Percentiles rank a stretch among this genome's conserved stretches.
Conservation (phyloP, 345 rosid species). For the Fremontodendron californicum region DNA sequence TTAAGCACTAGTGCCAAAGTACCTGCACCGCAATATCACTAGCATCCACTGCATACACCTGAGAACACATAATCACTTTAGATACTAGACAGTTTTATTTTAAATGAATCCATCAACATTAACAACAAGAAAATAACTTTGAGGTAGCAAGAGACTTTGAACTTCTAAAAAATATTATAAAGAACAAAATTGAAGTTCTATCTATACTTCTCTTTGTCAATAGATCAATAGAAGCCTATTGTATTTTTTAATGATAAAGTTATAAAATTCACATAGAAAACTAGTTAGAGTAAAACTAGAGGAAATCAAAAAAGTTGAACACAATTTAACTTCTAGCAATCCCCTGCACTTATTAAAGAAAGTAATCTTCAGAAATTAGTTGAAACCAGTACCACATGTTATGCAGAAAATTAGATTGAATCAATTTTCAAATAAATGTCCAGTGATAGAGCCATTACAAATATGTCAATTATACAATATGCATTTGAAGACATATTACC, state of each 20-base stretch:
- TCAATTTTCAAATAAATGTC: neutral
- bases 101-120: neutral
- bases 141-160: neutral
- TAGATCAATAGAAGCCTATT: neutral
- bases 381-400: neutral
- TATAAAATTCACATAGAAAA: neutral
- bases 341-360: neutral
- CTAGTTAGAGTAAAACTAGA: neutral
- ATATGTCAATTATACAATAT: neutral
- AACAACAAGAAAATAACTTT: neutral
- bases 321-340: neutral
- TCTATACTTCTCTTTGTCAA: neutral
- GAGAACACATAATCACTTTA: constrained; percentile 23
- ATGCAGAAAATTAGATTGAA: neutral
- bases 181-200: neutral
- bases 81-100: neutral
- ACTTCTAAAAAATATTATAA: neutral
- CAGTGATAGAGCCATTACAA: neutral
- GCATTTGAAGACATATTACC: constrained; percentile 31
- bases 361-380: neutral
- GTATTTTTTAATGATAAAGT: neutral
- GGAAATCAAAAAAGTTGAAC: neutral
- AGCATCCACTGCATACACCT: constrained; percentile 99
- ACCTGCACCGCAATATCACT: constrained; percentile 98
- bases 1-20: constrained; percentile 14